phyloP scores from a whole-genome alignment of 2,329 filamentous ascomycete species.

The Cladosporium sp. region DNA sequence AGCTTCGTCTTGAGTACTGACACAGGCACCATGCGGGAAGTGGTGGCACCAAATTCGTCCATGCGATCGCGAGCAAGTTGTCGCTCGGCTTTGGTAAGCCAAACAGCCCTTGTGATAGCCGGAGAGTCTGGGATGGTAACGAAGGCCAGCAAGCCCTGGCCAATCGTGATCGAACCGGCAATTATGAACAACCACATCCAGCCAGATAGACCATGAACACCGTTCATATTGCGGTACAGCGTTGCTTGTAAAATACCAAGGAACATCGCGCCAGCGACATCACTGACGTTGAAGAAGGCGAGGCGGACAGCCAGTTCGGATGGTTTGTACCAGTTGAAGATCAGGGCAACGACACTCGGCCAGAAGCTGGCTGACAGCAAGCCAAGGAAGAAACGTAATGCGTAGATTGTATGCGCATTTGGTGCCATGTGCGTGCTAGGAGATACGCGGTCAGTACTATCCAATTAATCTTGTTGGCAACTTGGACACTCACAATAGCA shows the following conservation, averaged over 20 bases:
- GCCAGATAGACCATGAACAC: constrained; percentile 21
- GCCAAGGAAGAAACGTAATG: constrained; percentile 9
- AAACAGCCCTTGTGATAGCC: constrained; percentile 53
- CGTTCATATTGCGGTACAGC: constrained; percentile 44
- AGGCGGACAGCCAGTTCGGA: constrained; percentile 45
- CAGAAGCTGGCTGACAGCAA: constrained; percentile 11
- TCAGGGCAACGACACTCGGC: constrained; percentile 43
- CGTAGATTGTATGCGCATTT: constrained; percentile 11
- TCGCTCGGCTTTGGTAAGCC: constrained; percentile 29
- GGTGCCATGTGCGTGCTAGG: constrained; percentile 1
- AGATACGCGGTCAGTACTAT: not conserved
- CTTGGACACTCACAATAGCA: constrained; percentile 1
- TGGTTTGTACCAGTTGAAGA: constrained; percentile 48
- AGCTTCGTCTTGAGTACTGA: not conserved
- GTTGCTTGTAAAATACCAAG: constrained; percentile 59
- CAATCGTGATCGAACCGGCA: constrained; percentile 18
- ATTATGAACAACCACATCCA: constrained; percentile 24
- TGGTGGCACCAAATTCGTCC: not conserved
- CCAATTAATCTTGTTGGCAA: no score
- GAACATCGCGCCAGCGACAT: constrained; percentile 40
- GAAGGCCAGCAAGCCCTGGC: constrained; percentile 14
- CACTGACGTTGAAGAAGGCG: constrained; percentile 37
- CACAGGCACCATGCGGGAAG: constrained; percentile 6
- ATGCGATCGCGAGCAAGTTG: constrained; percentile 11
- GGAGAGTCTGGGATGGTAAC: constrained; percentile 16